Base-by-base conservation (phyloP, 1,284 basidiomycete genomes). In the Anthracocystis panici-leucophaei region DNA sequence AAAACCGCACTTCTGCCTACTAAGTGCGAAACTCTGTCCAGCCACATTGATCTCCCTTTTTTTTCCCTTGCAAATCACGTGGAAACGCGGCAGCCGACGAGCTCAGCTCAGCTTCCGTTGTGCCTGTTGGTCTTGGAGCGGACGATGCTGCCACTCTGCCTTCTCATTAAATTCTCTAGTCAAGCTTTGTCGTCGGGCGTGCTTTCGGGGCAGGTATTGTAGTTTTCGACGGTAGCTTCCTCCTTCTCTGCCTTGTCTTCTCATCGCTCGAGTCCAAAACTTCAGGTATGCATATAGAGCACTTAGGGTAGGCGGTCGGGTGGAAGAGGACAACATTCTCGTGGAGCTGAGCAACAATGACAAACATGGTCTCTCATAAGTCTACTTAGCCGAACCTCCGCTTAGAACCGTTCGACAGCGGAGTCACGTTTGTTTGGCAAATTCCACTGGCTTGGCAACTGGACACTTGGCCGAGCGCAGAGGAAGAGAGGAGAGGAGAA, bases 61-160 rank as follows among this genome's bases (percentile, higher is more conserved):
- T 49, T 49, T 31, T 23, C 42, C 20, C 20, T 49, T n/a, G 48
- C 48, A 33, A 4, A 20, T 49, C 48, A 49, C 48, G 48, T 49
- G 48, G 27, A 49, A 31, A 11, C 2, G 29, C 46, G 14, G 45
- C n/a, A 29, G 2, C 16, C n/a, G 18, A 31, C 16, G 18, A 10
- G 12, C 29, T 18, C 27, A 10, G 12, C 29, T 18, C 27, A 48
- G 16, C 18, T 29, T 1, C 14, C 6, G 48, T 20, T 5, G 27
- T n/a, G n/a, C 29, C 12, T 16, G 23, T 31, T 25, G 25, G 23
- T n/a, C 11, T 27, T 9, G 5, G 9, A 16, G 16, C 21, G 46
- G 21, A 48, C 27, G 7, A 29, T 18, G 46, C 44, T 46, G 44
- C 44, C 44, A 16, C 20, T 27, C 18, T 18, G 20, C 23, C 23